Evolutionary conservation across 164 flowering plant genomes (phyloP), one percentile per base, ranked within the genome.

Genomic region (Aristolochia contorta): DNA sequence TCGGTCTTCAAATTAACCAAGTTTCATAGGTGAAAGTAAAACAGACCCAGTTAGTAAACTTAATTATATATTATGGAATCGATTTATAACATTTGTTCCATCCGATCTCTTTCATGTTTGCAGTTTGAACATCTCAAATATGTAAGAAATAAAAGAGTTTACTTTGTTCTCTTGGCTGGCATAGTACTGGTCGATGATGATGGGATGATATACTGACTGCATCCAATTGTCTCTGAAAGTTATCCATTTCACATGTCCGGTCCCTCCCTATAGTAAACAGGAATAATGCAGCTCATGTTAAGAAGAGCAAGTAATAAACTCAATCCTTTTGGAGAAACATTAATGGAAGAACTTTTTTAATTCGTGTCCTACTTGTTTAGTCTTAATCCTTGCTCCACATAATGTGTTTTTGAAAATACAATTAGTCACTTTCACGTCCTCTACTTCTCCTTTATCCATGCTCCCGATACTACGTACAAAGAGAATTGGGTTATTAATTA

Each of bases 401-500:
- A 76, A 67, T 0, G 89, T 77, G 1, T 72, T 56, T 6, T 49
- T 32, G 56, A 84, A 74, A 47, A 57, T 62, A 13, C 71, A 72
- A 62, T 72, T 51, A n/a, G 41, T 69, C 16, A 80, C 82, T n/a
- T 37, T 47, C 65, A 84, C 75, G 45, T 77, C 63, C 60, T 77
- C 73, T 9, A 81, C 89, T 56, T 60, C 4, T 86, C 43, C 43
- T 37, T 1, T 37, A 6, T 37, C 84, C 48, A 84, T 60, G 72
- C 89, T 84, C 66, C 89, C 86, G 63, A 84, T 74, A 62, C 86
- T 83, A 53, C 46, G 5, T 0, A n/a, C n/a, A n/a, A 19, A 49
- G 52, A 20, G 3, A 27, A 27, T 27, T n/a, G n/a, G n/a, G n/a
- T n/a, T n/a, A n/a, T n/a, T n/a, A n/a, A n/a, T n/a, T n/a, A n/a